phyloP scores from a whole-genome alignment of 345 rosid species.

The Salix koriyanagi region DNA sequence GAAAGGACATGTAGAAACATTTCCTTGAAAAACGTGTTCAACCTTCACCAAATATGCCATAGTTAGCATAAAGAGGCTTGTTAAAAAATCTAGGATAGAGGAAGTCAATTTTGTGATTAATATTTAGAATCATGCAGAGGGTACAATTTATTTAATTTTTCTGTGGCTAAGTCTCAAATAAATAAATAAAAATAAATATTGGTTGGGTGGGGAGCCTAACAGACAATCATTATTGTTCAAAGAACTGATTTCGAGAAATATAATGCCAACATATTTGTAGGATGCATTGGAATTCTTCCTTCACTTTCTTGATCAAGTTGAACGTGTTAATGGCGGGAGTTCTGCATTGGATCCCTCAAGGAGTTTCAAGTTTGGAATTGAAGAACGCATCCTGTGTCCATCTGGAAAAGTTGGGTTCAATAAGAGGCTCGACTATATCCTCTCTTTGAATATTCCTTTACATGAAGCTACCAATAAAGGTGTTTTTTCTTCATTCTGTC shows the following conservation, averaged over 20 bases:
- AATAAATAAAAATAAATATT: not conserved
- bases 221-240: not conserved
- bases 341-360: constrained; percentile 74
- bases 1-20: not conserved
- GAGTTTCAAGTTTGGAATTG: constrained; percentile 95
- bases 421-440: constrained; percentile 85
- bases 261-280: constrained; percentile 33
- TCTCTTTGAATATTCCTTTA: constrained; percentile 87
- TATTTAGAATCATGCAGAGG: not conserved
- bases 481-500: constrained; percentile 15
- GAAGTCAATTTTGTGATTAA: not conserved
- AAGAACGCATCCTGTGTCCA: constrained; percentile 81
- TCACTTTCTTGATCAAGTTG: constrained; percentile 89
- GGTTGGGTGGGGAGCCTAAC: not conserved
- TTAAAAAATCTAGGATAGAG: not conserved
- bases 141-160: no score
- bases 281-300: constrained; percentile 97
- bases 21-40: not conserved
- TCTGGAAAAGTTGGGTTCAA: constrained; percentile 91
- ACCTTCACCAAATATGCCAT: not conserved
- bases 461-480: constrained; percentile 89
- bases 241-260: not conserved
- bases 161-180: no score
- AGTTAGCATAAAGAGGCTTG: not conserved
- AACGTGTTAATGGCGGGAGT: constrained; percentile 57